These are phyloP conservation scores for Annulohypoxylon nitens DNA, from an alignment of 495 filamentous ascomycete species.

Conservation along the genomic window DNA sequence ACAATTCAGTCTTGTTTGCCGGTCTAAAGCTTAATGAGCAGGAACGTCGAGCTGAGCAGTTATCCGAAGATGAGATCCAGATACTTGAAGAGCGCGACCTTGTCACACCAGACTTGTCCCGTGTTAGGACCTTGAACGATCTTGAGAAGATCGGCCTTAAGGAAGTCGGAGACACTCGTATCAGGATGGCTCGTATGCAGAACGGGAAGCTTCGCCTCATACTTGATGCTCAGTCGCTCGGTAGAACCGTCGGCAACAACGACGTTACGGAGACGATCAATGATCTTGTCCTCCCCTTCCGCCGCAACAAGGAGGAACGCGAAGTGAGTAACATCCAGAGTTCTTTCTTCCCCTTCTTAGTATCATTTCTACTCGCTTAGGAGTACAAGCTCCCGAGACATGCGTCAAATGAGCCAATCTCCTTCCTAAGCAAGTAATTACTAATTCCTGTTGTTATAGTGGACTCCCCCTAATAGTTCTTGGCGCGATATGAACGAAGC, in stretches of 20 bases:
- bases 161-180: constrained; percentile 44
- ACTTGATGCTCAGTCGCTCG: constrained; percentile 45
- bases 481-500: constrained; percentile 51
- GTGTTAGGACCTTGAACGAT: constrained; percentile 49
- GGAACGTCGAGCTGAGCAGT: constrained; percentile 49
- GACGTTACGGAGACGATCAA: constrained; percentile 52
- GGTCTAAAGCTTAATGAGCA: constrained; percentile 53
- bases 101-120: constrained; percentile 53
- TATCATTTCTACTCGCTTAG: no score
- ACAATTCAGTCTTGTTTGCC: constrained; percentile 54
- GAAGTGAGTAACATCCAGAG: no score
- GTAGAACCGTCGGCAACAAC: constrained; percentile 49
- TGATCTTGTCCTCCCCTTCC: constrained; percentile 54
- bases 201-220: constrained; percentile 56
- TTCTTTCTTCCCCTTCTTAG: no score
- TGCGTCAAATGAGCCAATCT: no score
- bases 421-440: no score
- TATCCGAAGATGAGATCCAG: constrained; percentile 50
- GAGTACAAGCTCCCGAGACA: no score
- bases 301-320: constrained; percentile 37
- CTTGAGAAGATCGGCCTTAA: constrained; percentile 52
- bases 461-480: constrained; percentile 49
- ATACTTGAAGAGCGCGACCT: constrained; percentile 56
- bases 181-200: constrained; percentile 53
- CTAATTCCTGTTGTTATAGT: no score